Evolutionary conservation across 805 yeast species (phyloP), one percentile per base, ranked within the genome.

Genomic region (Lipomyces chichibuensis): DNA sequence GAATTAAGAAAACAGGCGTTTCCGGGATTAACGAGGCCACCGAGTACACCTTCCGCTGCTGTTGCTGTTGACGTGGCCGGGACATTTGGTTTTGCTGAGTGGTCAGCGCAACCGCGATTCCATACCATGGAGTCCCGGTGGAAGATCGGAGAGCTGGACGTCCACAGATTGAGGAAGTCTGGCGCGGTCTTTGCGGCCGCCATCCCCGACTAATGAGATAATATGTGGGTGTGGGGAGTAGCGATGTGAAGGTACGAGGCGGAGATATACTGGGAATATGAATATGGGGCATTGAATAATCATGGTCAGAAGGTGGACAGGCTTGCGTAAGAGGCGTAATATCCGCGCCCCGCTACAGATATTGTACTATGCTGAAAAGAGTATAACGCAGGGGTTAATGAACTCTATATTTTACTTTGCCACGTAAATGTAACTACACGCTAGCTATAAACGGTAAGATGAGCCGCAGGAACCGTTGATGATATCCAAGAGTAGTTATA

Each of bases 1-100:
- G 92, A 86, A 78, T 92, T 92, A 95, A 92, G 92, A 74, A 93
- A 92, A 77, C 98, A 92, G 0, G 97, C 91, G 75, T 93, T 93
- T 17, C 97, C 97, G 71, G 91, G 97, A 75, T 92, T 92, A 66
- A 85, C 84, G 53, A 92, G 82, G 1, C 97, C 97, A 33, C 97
- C 97, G 4, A 60, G 64, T 14, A 61, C 64, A 17, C 61, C 49
- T 8, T 49, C 20, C 6, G 37, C 14, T 9, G 29, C 20, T 25
- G 60, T 11, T n/a, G 49, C 20, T 17, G 49, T 17, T 17, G 49
- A n/a, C 20, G 49, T 3, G 0, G 49, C 3, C 8, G 49, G 23
- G 11, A 43, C 49, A 17, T n/a, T 43, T n/a, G 49, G 49, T 17
- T 8, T 23, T 43, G 25, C 9, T n/a, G 7, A 5, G 23, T 43